Evolutionary conservation across 768 basidiomycete species (phyloP), one percentile per base, ranked within the genome.

Genomic region (Amyloporia xantha): DNA sequence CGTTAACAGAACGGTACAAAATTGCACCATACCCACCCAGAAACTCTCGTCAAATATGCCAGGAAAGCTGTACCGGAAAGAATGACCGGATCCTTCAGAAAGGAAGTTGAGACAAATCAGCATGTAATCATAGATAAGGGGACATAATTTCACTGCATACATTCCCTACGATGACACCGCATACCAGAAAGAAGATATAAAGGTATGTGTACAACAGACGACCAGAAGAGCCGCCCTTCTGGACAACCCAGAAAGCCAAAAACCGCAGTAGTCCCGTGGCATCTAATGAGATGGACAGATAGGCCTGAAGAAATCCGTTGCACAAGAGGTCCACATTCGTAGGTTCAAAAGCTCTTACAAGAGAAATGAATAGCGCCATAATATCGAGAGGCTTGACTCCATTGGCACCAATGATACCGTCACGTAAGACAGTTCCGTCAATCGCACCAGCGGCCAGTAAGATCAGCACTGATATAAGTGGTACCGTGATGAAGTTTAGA

Each of bases 311-410:
- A 41, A 72, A 63, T 71, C 48, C 15, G 21, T 21, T 4, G 21
- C 6, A n/a, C n/a, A n/a, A n/a, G n/a, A 24, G 17, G 17, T 2
- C 27, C 2, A 42, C 4, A 0, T 5, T 21, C 15, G 12, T 19
- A 15, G 24, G 20, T 4, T 5, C 20, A 9, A 28, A 10, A 10
- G 33, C 33, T 71, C 59, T 35, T 37, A 66, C 91, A 42, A 96
- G 73, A 2, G 87, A 90, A 57, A 91, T 82, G 68, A 98, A 97
- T 1, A 98, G 70, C 21, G 91, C 89, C 64, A 98, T 79, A 54
- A 98, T 93, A 62, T 96, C 90, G 60, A 93, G 89, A 0, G 94
- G 94, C 55, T 86, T 79, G 21, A 97, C 77, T 3, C 85, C 85
- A 51, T 84, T 83, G 0, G 74, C 72, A 5, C 86, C 86, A 10